A percentile compares a stretch with the other conserved stretches of the same genome.
Conservation (phyloP, 345 rosid genomes). For the Bruguiera gymnorhiza region DNA sequence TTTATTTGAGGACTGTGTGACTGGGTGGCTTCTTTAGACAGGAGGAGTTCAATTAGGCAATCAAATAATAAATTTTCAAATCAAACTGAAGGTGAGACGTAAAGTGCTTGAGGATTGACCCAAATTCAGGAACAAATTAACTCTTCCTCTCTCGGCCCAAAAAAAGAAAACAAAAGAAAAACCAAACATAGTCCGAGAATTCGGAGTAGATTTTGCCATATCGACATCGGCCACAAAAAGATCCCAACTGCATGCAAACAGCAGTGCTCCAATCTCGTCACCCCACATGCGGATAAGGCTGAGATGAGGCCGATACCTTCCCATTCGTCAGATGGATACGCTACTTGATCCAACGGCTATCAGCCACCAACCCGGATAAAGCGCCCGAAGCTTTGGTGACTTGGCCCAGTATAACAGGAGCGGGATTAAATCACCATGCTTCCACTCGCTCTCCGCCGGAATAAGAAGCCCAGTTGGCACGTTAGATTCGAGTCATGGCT, state of each 20-base stretch:
- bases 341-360: conserved; percentile 48
- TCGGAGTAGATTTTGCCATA: conserved; percentile 10
- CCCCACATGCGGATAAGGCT: conserved; percentile 55
- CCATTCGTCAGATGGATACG: conserved; percentile 75
- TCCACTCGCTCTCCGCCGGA: not conserved
- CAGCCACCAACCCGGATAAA: conserved; percentile 29
- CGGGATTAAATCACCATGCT: not conserved
- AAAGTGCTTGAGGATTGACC: too few species aligned
- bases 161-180: too few species aligned
- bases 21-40: too few species aligned
- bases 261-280: not conserved
- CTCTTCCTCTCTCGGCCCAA: too few species aligned
- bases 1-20: too few species aligned
- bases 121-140: too few species aligned
- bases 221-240: conserved; percentile 25
- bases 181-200: too few species aligned
- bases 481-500: conserved; percentile 43
- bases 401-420: conserved; percentile 9
- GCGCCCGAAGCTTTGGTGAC: not conserved
- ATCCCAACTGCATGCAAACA: not conserved
- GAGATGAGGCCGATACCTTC: conserved; percentile 46
- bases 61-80: too few species aligned
- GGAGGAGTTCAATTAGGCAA: too few species aligned
- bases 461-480: not conserved
- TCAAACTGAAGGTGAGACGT: too few species aligned